Conservation (phyloP, 768 basidiomycete species). For the Mycena amicta region DNA sequence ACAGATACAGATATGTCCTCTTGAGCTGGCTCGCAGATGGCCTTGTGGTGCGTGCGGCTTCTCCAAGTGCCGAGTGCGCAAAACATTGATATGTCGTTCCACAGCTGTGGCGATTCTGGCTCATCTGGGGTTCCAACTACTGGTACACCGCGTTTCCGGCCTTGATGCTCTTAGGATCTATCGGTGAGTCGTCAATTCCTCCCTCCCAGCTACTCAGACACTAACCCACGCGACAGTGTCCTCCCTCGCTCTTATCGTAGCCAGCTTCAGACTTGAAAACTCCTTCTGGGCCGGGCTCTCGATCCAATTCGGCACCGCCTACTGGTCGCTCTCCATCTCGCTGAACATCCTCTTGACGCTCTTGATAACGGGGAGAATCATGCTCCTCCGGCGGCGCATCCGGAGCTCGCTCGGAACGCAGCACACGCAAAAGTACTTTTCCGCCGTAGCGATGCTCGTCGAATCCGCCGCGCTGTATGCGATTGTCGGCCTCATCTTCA, state of each 20-base stretch:
- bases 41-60: constrained; percentile 19
- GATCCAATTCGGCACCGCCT: neutral
- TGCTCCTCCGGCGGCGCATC: neutral
- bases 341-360: neutral
- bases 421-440: neutral
- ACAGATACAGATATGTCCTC: too few species aligned
- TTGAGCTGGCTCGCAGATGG: constrained; percentile 32
- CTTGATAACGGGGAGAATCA: neutral
- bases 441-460: neutral
- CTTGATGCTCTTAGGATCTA: constrained; percentile 6
- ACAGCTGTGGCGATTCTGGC: constrained; percentile 19
- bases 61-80: neutral
- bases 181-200: constrained; percentile 3
- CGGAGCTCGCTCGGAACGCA: neutral
- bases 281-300: neutral
- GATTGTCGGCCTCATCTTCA: neutral
- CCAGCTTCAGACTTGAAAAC: neutral
- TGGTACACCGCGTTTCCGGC: constrained; percentile 8
- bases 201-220: neutral
- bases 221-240: neutral
- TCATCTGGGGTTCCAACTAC: constrained; percentile 9
- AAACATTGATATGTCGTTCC: neutral
- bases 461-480: neutral
- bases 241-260: neutral
- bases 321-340: neutral